Base-by-base conservation (phyloP, 2,329 filamentous ascomycete genomes). In the Fusarium transvaalense region DNA sequence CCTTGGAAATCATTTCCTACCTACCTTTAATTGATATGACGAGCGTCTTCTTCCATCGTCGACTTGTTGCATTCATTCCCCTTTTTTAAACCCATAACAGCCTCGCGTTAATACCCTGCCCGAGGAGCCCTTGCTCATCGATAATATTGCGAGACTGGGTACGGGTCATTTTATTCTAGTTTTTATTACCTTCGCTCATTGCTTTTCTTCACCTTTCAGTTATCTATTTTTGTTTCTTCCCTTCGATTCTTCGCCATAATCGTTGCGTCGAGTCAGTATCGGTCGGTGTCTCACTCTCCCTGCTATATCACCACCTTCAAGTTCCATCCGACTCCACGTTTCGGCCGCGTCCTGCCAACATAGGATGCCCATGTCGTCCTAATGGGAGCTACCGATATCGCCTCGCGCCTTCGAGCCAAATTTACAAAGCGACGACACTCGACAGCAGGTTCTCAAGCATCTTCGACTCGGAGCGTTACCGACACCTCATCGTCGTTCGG, bases 371-470 rank as follows among this genome's bases (percentile, higher is more conserved):
- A 72, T 71, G 68, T 67, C 54, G 53, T 66, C 50, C 56, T 65
- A 57, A 84, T 84, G 82, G 82, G 81, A 61, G 69, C 71, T 55
- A 70, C 74, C 37, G 82, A 84, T 66, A 74, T 85, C 58, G 80
- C 77, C 71, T 80, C 82, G 66, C 82, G 82, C 66, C 78, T 85
- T 72, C 80, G 81, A 74, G 82, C 82, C 71, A 83, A 80, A 66
- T 80, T 85, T 63, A 76, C 80, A 56, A 76, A 82, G 42, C 71
- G 76, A 62, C 78, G 82, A 67, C 78, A 81, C 59, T 84, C 82
- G 56, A 75, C 77, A 34, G 71, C 77, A 31, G 76, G 77, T 45
- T 79, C 81, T 38, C 68, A 80, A 60, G 71, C 76, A 32, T 79
- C 81, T 52, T 78, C 77, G 52, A 77, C 68, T 55, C 72, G 67